phyloP scores from a whole-genome alignment of 176 grass and related monocot species.

The Rhynchospora tenuis region DNA sequence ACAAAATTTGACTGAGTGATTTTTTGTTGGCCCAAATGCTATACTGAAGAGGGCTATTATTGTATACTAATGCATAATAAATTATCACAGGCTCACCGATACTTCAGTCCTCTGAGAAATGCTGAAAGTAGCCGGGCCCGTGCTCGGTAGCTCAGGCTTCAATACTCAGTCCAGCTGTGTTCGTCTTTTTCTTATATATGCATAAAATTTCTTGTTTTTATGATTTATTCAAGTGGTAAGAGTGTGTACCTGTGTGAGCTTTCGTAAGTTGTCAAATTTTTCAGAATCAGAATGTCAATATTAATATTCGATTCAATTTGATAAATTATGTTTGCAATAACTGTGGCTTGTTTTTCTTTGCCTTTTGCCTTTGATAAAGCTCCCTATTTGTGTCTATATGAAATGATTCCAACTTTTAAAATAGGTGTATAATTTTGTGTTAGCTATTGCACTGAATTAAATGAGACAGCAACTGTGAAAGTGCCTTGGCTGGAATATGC shows the following conservation, averaged over 20 bases:
- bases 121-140: constrained; percentile 31
- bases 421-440: not conserved
- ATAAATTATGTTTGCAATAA: not conserved
- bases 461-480: not conserved
- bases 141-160: constrained; percentile 20
- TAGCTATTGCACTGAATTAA: not conserved
- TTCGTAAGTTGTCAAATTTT: constrained; percentile 11
- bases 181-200: not conserved
- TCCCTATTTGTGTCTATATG: not conserved
- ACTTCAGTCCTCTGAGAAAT: constrained; percentile 61
- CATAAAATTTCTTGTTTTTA: not conserved
- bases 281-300: not conserved
- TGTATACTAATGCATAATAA: not conserved
- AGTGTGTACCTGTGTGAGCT: constrained; percentile 6
- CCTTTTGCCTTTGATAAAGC: not conserved
- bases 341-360: not conserved
- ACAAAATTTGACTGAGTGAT: not conserved
- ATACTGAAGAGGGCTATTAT: not conserved
- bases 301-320: not conserved
- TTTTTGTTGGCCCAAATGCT: not conserved
- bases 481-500: not conserved
- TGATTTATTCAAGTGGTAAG: not conserved
- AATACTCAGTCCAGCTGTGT: not conserved
- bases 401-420: not conserved
- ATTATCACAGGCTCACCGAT: constrained; percentile 62